Evolutionary conservation across 1,284 basidiomycete species (phyloP).

Genomic region (Boletus semigastroideus): DNA sequence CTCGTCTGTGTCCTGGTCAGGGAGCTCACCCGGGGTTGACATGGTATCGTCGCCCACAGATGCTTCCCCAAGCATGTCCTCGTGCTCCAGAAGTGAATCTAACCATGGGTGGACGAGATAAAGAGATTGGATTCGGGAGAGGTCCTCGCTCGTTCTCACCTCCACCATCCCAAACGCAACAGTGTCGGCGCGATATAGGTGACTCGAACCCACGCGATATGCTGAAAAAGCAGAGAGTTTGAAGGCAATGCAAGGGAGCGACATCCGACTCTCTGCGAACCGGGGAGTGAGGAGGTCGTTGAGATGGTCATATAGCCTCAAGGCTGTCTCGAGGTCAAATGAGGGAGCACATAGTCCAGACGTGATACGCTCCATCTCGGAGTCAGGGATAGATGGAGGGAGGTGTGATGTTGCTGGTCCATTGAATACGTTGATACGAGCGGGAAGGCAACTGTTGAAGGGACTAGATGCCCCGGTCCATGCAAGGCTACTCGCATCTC

Average conservation of each 20-base stretch:
- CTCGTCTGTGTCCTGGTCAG: background rate
- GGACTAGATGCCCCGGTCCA: background rate
- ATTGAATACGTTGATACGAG: background rate
- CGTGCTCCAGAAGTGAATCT: background rate
- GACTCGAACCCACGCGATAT: background rate
- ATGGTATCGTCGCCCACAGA: background rate
- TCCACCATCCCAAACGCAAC: background rate
- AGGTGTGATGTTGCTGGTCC: background rate
- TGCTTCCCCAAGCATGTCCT: background rate
- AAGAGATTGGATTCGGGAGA: background rate
- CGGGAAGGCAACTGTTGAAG: background rate
- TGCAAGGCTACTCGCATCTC: background rate
- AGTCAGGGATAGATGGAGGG: background rate
- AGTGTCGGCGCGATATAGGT: background rate
- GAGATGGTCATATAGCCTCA: background rate
- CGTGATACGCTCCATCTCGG: background rate
- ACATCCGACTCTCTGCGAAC: background rate
- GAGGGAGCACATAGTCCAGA: background rate
- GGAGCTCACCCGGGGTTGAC: background rate
- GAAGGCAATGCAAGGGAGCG: background rate
- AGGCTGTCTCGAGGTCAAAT: background rate
- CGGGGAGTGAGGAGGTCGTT: background rate
- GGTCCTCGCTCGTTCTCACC: background rate
- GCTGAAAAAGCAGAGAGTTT: background rate
- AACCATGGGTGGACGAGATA: background rate